Conservation (phyloP, 192 early-diverging fungal genomes). For the Podila clonocystis region DNA sequence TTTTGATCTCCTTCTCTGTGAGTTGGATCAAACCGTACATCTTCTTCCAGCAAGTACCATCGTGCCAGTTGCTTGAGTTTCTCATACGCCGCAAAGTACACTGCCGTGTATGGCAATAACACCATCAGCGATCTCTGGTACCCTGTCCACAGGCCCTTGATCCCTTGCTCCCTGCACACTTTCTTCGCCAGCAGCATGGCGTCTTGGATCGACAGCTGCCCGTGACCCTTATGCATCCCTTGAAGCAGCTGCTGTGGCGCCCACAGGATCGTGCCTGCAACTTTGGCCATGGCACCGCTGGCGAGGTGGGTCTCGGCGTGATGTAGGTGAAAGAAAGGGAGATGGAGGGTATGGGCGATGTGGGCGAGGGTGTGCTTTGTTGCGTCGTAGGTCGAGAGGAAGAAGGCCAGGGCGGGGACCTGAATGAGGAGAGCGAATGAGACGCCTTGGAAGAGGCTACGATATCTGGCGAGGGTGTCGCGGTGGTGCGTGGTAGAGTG, state of each 20-base stretch:
- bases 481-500: not conserved
- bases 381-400: constrained; percentile 40
- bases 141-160: constrained; percentile 20
- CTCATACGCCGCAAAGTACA: constrained; percentile 40
- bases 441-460: constrained; percentile 26
- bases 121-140: constrained; percentile 18
- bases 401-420: constrained; percentile 34
- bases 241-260: constrained; percentile 36
- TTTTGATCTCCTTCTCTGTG: not conserved
- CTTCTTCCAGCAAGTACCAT: not conserved
- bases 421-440: constrained; percentile 34
- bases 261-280: constrained; percentile 21
- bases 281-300: constrained; percentile 38
- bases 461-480: constrained; percentile 5
- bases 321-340: constrained; percentile 13
- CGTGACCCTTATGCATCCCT: constrained; percentile 7
- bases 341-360: not conserved
- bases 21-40: not conserved
- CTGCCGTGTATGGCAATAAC: constrained; percentile 26
- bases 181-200: constrained; percentile 12
- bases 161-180: constrained; percentile 8
- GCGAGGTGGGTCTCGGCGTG: constrained; percentile 26
- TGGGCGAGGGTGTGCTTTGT: constrained; percentile 14
- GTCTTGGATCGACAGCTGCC: constrained; percentile 20
- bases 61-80: constrained; percentile 31